A percentile compares a stretch with the other conserved stretches of the same genome.
These are phyloP conservation scores for Ophiostoma australiae DNA, from an alignment of 2,329 filamentous ascomycete genomes.

Conservation along the genomic window DNA sequence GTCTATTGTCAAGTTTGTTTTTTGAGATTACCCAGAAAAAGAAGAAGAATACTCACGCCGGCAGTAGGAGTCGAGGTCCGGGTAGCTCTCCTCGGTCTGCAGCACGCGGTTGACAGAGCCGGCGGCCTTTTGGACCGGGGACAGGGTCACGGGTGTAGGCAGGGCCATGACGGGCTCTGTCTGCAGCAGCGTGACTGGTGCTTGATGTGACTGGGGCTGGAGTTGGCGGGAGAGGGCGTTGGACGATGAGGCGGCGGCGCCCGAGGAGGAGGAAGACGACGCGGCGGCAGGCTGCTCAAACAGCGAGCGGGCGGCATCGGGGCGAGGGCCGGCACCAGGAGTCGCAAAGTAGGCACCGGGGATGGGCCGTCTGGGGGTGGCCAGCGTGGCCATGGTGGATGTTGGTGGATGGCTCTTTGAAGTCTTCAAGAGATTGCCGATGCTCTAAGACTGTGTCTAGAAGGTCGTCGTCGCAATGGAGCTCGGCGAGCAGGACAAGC, in stretches of 20 bases:
- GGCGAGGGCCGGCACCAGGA: slow-evolving; percentile 52
- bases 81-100: slow-evolving; percentile 71
- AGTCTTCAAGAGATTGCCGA: not conserved
- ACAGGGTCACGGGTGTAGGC: slow-evolving; percentile 34
- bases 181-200: not conserved
- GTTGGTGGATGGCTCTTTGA: not conserved
- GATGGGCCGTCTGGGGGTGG: slow-evolving; percentile 63
- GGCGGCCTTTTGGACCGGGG: slow-evolving; percentile 72
- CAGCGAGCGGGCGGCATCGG: slow-evolving; percentile 47
- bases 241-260: not conserved
- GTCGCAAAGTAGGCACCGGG: slow-evolving; percentile 74
- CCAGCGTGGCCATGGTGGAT: slow-evolving; percentile 36
- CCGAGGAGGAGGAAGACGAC: not conserved
- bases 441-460: not conserved
- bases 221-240: not conserved
- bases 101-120: slow-evolving; percentile 77
- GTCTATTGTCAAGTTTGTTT: not conserved
- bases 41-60: slow-evolving; percentile 59
- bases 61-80: slow-evolving; percentile 84
- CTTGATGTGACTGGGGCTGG: slow-evolving; percentile 10
- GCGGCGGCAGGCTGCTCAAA: slow-evolving; percentile 37
- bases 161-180: slow-evolving; percentile 41
- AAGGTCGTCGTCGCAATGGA: slow-evolving; percentile 6
- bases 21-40: not conserved
- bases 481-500: slow-evolving; percentile 6